Base-by-base conservation (phyloP, 2,329 filamentous ascomycete species). In the Fusarium sp. region DNA sequence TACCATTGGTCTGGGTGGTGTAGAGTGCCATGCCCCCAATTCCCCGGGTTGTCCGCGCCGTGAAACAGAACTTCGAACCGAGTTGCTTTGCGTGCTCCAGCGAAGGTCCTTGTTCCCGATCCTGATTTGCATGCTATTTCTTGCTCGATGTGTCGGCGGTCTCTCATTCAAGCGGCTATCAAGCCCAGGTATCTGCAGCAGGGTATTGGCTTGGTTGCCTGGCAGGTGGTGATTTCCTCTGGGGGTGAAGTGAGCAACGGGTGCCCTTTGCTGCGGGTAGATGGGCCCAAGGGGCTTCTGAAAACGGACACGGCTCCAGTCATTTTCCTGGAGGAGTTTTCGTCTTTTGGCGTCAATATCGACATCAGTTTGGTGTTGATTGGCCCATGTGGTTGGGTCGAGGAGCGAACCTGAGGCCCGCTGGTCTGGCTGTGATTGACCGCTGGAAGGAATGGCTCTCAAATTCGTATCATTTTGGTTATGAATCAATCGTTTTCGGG, bases 281-380 rank as follows among this genome's bases (percentile, higher is more conserved):
- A 77, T 68, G 9, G 77, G 65, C 2, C 68, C 50, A 16, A 81
- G 68, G 10, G 79, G 72, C 57, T 82, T 83, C 54, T 83, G 81
- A 13, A 81, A 59, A 20, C 67, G 69, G 8, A 83, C 68, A 5
- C 82, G 81, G 1, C 77, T 79, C 81, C 82, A 84, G 35, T 82
- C 78, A 13, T 56, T 64, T 48, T 76, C 79, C 11, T 77, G 60
- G 20, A 82, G 66, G 5, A 82, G 68, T 52, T 41, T 76, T 25
- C 70, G 76, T 37, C 77, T 77, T 45, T 80, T 82, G 5, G 61
- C 59, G 13, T 76, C 67, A 5, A 80, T 61, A 25, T 75, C 73
- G 14, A 54, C 32, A 30, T 60, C 52, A 39, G 59, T 48, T 6
- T 20, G 14, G 6, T 39, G 37, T 59, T 69, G 60, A 3, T 59